A percentile compares a stretch with the other conserved stretches of the same genome.
Evolutionary conservation across 2,329 filamentous ascomycete genomes (phyloP).

Genomic region (Ophiostoma perfectum): DNA sequence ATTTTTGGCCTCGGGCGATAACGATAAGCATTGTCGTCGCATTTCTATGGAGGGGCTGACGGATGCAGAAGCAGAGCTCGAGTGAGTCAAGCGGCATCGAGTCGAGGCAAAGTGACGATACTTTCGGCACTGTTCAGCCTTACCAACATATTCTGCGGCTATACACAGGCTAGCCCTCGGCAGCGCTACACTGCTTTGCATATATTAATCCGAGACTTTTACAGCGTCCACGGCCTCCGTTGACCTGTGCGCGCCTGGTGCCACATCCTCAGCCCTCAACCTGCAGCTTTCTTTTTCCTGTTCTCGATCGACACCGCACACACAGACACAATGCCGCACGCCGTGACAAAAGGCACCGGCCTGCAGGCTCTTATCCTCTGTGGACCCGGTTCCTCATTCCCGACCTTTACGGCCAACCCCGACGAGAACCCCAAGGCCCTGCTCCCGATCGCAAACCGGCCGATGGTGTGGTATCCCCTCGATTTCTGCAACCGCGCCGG

Average conservation of each 20-base stretch:
- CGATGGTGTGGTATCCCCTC: slow-evolving; percentile 86
- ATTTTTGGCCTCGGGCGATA: neutral
- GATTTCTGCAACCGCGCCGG: slow-evolving; percentile 81
- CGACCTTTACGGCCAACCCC: slow-evolving; percentile 75
- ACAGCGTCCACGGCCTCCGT: neutral
- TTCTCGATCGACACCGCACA: neutral
- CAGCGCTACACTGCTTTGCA: neutral
- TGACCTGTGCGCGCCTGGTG: neutral
- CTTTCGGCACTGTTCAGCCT: neutral
- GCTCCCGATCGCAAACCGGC: slow-evolving; percentile 74
- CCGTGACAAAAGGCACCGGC: slow-evolving; percentile 62
- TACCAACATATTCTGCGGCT: neutral
- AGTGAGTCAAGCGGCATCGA: slow-evolving; percentile 20
- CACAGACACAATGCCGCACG: slow-evolving; percentile 62
- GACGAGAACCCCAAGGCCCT: slow-evolving; percentile 78
- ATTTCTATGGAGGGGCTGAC: slow-evolving; percentile 18
- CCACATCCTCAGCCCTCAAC: neutral
- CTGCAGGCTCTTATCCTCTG: slow-evolving; percentile 80
- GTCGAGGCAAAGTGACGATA: neutral
- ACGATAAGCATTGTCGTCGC: slow-evolving; percentile 14
- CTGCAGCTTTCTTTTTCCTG: neutral
- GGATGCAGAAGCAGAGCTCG: slow-evolving; percentile 15
- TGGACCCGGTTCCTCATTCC: slow-evolving; percentile 74
- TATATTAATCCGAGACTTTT: neutral
- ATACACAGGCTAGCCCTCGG: neutral